Conservation (phyloP, 1,139 yeast genomes). For the Candida sp. region DNA sequence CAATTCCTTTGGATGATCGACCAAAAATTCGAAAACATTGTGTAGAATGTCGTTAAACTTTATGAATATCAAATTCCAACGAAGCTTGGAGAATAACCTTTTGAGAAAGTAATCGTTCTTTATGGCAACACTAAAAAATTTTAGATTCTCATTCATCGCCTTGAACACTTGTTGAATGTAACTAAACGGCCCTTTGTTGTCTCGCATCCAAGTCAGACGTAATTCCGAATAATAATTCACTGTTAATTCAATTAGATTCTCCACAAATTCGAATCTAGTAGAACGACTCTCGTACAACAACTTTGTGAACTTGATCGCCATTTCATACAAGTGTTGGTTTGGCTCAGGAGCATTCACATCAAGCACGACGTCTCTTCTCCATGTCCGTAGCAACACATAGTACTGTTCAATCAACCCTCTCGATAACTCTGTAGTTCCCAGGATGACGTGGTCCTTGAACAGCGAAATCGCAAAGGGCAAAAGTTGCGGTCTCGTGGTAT, state of each 20-base stretch:
- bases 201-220: slow-evolving; percentile 20
- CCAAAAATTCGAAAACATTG: slow-evolving; percentile 22
- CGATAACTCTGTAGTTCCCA: too few species aligned
- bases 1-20: slow-evolving; percentile 20
- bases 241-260: slow-evolving; percentile 20
- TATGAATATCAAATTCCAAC: slow-evolving; percentile 35
- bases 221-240: slow-evolving; percentile 20
- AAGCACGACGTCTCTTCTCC: slow-evolving; percentile 2
- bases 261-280: slow-evolving; percentile 18
- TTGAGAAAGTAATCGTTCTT: slow-evolving; percentile 23
- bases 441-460: slow-evolving; percentile 21
- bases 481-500: slow-evolving; percentile 30
- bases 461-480: slow-evolving; percentile 26
- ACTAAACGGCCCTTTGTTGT: slow-evolving; percentile 13
- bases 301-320: slow-evolving; percentile 20
- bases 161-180: slow-evolving; percentile 22
- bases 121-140: slow-evolving; percentile 28
- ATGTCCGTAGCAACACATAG: not conserved
- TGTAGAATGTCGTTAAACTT: slow-evolving; percentile 26
- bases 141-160: slow-evolving; percentile 21
- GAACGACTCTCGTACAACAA: slow-evolving; percentile 22
- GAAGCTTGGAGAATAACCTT: slow-evolving; percentile 23
- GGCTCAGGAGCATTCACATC: not conserved
- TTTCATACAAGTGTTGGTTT: slow-evolving; percentile 1
- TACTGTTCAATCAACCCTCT: not conserved